These are phyloP conservation scores for Aspergillus flavus DNA, from an alignment of 2,329 filamentous ascomycete species.

Conservation along the genomic window DNA sequence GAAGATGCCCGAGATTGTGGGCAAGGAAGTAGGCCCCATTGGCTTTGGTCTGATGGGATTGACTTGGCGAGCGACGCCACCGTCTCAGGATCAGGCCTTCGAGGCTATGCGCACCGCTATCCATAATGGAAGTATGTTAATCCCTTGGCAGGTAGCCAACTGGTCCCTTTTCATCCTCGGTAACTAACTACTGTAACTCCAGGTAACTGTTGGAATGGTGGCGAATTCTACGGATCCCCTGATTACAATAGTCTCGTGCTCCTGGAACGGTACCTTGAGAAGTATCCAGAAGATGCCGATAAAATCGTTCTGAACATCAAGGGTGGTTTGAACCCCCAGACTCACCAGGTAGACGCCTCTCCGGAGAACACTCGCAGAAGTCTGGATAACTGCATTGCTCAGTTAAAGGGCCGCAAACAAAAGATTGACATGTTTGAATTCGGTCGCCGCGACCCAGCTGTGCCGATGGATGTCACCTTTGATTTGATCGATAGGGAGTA, in stretches of 20 bases:
- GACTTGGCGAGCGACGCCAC: conserved; percentile 1
- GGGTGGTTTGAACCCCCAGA: neutral
- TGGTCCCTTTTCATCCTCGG: conserved; percentile 7
- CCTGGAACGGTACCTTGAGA: conserved; percentile 13
- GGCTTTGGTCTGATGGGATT: conserved; percentile 21
- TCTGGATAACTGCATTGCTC: conserved; percentile 5
- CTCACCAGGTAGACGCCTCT: neutral
- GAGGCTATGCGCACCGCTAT: conserved; percentile 13
- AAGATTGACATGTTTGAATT: conserved; percentile 19
- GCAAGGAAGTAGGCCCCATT: conserved; percentile 13
- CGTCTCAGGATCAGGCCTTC: conserved; percentile 17
- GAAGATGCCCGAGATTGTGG: conserved; percentile 1
- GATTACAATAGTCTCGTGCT: conserved; percentile 26
- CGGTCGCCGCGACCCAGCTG: conserved; percentile 9
- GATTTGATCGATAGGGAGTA: conserved; percentile 6
- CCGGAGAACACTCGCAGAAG: conserved; percentile 10
- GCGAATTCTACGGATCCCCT: conserved; percentile 27
- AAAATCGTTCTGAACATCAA: conserved; percentile 16
- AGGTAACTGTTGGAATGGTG: conserved; percentile 24
- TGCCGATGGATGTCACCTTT: conserved; percentile 11
- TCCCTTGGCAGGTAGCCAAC: neutral
- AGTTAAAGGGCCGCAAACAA: conserved; percentile 13
- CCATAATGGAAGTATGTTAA: neutral
- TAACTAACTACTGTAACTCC: neutral
- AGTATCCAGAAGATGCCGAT: conserved; percentile 10